A percentile compares a stretch with the other conserved stretches of the same genome.
Evolutionary conservation across 495 filamentous ascomycete species (phyloP).

Genomic region (Penicillium subrubescens): DNA sequence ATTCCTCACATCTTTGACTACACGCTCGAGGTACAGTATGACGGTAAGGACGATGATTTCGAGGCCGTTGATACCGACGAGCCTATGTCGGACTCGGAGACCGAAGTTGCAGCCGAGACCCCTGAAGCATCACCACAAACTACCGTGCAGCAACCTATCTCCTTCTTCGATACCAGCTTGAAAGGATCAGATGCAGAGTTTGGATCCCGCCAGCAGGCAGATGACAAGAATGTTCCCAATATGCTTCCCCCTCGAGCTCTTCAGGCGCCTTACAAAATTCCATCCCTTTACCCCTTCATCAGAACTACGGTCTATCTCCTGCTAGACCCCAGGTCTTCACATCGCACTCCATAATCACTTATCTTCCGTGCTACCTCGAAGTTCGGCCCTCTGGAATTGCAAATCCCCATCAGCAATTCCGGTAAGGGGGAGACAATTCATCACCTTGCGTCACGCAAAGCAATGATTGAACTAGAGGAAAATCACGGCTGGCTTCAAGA

Average conservation of each 20-base stretch:
- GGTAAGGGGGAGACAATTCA: constrained; percentile 60
- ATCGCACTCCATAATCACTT: constrained; percentile 55
- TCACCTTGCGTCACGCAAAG: constrained; percentile 68
- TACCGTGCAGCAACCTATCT: constrained; percentile 47
- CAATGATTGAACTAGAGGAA: constrained; percentile 68
- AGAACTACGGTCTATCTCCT: constrained; percentile 65
- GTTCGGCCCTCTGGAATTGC: constrained; percentile 58
- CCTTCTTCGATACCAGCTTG: constrained; percentile 55
- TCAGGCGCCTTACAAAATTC: constrained; percentile 63
- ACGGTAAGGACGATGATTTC: constrained; percentile 48
- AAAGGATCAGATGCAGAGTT: constrained; percentile 37
- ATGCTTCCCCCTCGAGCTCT: constrained; percentile 56
- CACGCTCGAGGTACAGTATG: constrained; percentile 61
- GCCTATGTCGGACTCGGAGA: constrained; percentile 8
- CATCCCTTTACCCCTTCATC: constrained; percentile 64
- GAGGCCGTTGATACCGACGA: constrained; percentile 57
- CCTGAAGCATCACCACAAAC: background rate
- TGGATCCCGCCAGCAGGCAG: constrained; percentile 21
- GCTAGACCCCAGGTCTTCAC: constrained; percentile 49
- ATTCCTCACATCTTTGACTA: constrained; percentile 63
- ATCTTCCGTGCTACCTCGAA: constrained; percentile 55
- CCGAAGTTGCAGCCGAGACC: constrained; percentile 1
- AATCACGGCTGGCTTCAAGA: constrained; percentile 64
- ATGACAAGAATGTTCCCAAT: constrained; percentile 46
- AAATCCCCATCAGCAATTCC: constrained; percentile 60